Evolutionary conservation across 805 yeast species (phyloP).

Genomic region (Candida caryicola): DNA sequence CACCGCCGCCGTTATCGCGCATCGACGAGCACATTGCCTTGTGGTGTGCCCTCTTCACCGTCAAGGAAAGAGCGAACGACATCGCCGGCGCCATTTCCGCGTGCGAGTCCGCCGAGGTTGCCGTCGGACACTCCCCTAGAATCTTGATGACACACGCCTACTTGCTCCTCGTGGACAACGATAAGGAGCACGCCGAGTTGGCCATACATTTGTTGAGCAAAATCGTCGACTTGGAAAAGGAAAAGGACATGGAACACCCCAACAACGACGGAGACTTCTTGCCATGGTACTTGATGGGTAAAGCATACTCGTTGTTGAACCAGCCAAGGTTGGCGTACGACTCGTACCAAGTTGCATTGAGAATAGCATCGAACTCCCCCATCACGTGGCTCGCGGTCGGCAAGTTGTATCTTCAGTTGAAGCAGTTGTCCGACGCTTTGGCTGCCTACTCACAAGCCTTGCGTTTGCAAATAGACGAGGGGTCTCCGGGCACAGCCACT

Average conservation of each 20-base stretch:
- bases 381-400: constrained; percentile 69
- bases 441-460: constrained; percentile 69
- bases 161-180: constrained; percentile 37
- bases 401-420: constrained; percentile 52
- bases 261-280: constrained; percentile 45
- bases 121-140: constrained; percentile 45
- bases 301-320: constrained; percentile 46
- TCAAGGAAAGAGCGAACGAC: constrained; percentile 51
- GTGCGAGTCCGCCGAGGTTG: constrained; percentile 46
- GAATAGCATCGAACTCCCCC: constrained; percentile 52
- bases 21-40: constrained; percentile 46
- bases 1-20: constrained; percentile 46
- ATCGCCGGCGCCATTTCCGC: constrained; percentile 47
- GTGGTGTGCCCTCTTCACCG: constrained; percentile 54
- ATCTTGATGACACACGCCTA: constrained; percentile 50
- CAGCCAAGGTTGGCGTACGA: constrained; percentile 53
- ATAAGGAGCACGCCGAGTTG: constrained; percentile 22
- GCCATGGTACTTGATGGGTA: constrained; percentile 56
- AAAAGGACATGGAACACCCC: constrained; percentile 13
- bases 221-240: constrained; percentile 26
- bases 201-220: constrained; percentile 38
- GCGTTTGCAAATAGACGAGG: constrained; percentile 47
- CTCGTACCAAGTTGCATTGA: constrained; percentile 51
- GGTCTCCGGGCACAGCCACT: constrained; percentile 47
- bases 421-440: constrained; percentile 62